Evolutionary conservation across 2,329 filamentous ascomycete genomes (phyloP).

Genomic region (Cladosporium oxysporum): DNA sequence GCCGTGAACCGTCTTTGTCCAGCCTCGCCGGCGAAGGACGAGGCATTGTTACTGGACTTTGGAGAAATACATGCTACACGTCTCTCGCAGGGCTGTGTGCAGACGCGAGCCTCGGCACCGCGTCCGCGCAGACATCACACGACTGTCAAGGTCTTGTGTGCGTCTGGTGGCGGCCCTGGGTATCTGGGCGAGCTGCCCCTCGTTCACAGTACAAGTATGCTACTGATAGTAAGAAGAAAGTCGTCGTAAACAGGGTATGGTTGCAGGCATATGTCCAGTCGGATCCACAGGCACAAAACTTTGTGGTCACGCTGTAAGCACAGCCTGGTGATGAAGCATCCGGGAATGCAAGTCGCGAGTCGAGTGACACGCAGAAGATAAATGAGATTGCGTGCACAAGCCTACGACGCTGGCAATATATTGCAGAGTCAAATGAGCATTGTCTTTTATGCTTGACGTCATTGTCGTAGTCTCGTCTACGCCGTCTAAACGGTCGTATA

Average conservation of each 20-base stretch:
- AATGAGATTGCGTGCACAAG: not conserved
- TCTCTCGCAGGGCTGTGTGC: constrained; percentile 4
- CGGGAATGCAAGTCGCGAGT: not conserved
- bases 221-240: not conserved
- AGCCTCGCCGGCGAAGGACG: not conserved
- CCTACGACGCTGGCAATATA: not conserved
- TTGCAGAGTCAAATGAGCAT: not conserved
- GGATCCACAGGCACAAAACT: constrained; percentile 1
- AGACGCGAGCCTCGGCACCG: constrained; percentile 17
- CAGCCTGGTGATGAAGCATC: not conserved
- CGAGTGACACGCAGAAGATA: not conserved
- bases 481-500: not conserved
- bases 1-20: not conserved
- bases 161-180: not conserved
- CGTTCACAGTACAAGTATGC: not conserved
- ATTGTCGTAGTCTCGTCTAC: not conserved
- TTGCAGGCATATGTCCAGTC: not conserved
- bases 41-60: not conserved
- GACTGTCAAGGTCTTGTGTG: constrained; percentile 1
- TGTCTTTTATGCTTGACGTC: not conserved
- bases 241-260: not conserved
- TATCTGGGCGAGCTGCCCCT: constrained; percentile 8
- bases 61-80: not conserved
- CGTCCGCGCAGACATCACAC: constrained; percentile 9
- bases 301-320: constrained; percentile 3